phyloP scores from a whole-genome alignment of 2,329 filamentous ascomycete genomes.

The Sclerotinia subarctica region DNA sequence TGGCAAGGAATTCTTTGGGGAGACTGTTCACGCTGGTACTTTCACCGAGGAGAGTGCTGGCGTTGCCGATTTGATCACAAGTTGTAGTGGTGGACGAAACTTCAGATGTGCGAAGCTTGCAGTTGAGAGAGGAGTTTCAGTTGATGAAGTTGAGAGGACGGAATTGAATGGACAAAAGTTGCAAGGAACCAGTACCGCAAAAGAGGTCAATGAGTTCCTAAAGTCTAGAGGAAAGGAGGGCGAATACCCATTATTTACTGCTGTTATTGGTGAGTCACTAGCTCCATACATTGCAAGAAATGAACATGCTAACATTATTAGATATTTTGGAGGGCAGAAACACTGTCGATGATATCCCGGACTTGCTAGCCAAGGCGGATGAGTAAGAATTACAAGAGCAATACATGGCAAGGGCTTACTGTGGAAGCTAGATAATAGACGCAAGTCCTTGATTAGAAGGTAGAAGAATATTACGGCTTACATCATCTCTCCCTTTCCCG shows the following conservation, averaged over 20 bases:
- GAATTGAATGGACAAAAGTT: conserved; percentile 97
- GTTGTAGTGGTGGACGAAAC: conserved; percentile 87
- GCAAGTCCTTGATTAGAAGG: conserved; percentile 15
- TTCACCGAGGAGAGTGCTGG: conserved; percentile 97
- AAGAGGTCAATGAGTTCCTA: conserved; percentile 87
- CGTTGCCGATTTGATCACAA: conserved; percentile 93
- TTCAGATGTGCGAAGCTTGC: conserved; percentile 90
- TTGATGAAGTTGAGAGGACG: conserved; percentile 82
- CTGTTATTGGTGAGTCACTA: conserved; percentile 56
- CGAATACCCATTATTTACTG: conserved; percentile 90
- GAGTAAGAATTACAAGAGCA: conserved; percentile 20
- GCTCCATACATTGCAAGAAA: background rate
- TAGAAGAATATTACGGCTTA: conserved; percentile 5
- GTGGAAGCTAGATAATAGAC: conserved; percentile 15
- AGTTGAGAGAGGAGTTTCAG: conserved; percentile 71
- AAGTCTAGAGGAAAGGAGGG: conserved; percentile 72
- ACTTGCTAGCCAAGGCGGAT: conserved; percentile 43
- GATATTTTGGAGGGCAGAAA: conserved; percentile 73
- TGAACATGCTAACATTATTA: conserved; percentile 28
- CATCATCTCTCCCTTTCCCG: background rate
- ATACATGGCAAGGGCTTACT: background rate
- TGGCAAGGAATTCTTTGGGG: conserved; percentile 85
- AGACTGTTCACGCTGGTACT: conserved; percentile 75
- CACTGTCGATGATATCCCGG: conserved; percentile 75
- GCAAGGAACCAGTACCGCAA: conserved; percentile 88